Evolutionary conservation across 257 asterid genomes (phyloP), one percentile per base, ranked within the genome.

Genomic region (Datura wrightii): DNA sequence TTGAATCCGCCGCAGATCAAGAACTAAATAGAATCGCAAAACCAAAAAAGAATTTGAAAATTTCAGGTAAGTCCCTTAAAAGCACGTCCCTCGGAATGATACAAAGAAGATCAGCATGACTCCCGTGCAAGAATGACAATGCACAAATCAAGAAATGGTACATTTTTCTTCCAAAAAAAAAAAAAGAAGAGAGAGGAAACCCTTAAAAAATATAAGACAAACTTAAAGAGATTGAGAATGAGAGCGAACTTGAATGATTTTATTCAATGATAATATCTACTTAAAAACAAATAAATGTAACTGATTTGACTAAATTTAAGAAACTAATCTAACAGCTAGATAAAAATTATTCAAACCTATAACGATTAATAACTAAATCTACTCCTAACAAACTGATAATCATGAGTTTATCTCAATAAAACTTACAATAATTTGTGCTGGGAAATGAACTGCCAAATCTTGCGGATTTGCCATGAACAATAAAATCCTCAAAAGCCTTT

Each of bases 371-470:
- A 24, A 24, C 31, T 24, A 24, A 24, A 24, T 24, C 31, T 24
- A 24, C 31, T 24, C 31, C 31, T 24, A 24, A 24, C 31, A 24
- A 24, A 24, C 31, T 24, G 31, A 24, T 24, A 24, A 24, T 24
- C 31, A 24, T 24, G 31, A 24, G 31, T 24, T 24, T 24, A 24
- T 24, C 31, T 24, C 31, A 24, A 24, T 1, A 39, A 2, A 34
- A 83, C 94, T 90, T 86, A 91, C 97, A 71, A 76, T 62, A 44
- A 24, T 48, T 31, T 88, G 89, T 8, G 55, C 10, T 0, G 91
- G 88, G 54, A 48, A 66, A 52, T 79, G 87, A 83, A 76, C 19
- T 6, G 88, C 66, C 2, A 80, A 52, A 13, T 84, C 89, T 4
- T 62, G 60, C 6, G 83, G 85, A 15, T 60, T 83, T 39, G 90